Conservation (phyloP, 306 rosid species). For the Fagus sylvatica region DNA sequence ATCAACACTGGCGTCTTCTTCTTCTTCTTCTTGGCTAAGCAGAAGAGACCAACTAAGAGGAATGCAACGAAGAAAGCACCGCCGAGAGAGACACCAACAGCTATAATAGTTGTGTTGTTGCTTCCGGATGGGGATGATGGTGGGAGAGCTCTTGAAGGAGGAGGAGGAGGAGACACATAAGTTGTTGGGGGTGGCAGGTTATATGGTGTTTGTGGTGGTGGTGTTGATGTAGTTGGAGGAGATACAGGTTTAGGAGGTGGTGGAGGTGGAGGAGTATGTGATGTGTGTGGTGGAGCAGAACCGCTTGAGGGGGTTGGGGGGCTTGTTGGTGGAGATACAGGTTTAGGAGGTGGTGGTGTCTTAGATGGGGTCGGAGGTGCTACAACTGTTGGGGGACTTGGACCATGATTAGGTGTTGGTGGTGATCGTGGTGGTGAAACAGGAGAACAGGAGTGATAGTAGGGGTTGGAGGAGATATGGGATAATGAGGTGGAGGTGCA, state of each 20-base stretch:
- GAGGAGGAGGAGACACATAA: slow-evolving; percentile 17
- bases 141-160: slow-evolving; percentile 14
- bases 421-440: slow-evolving; percentile 2
- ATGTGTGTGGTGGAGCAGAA: background rate
- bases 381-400: background rate
- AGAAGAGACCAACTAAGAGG: slow-evolving; percentile 43
- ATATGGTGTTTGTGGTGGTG: background rate
- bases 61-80: slow-evolving; percentile 47
- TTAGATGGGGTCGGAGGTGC: background rate
- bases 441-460: too few species aligned
- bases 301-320: slow-evolving; percentile 14
- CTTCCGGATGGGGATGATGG: slow-evolving; percentile 36
- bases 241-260: background rate
- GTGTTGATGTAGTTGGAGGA: background rate
- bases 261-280: background rate
- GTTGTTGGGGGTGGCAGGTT: background rate
- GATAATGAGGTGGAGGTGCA: slow-evolving; percentile 6
- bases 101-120: slow-evolving; percentile 49
- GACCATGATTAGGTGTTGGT: background rate
- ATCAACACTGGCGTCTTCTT: slow-evolving; percentile 41
- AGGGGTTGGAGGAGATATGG: background rate
- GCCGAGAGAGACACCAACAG: slow-evolving; percentile 52
- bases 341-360: slow-evolving; percentile 1
- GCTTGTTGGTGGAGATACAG: background rate
- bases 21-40: slow-evolving; percentile 46